Conservation (phyloP, 2,329 filamentous ascomycete species). For the Bretziella fagacearum region DNA sequence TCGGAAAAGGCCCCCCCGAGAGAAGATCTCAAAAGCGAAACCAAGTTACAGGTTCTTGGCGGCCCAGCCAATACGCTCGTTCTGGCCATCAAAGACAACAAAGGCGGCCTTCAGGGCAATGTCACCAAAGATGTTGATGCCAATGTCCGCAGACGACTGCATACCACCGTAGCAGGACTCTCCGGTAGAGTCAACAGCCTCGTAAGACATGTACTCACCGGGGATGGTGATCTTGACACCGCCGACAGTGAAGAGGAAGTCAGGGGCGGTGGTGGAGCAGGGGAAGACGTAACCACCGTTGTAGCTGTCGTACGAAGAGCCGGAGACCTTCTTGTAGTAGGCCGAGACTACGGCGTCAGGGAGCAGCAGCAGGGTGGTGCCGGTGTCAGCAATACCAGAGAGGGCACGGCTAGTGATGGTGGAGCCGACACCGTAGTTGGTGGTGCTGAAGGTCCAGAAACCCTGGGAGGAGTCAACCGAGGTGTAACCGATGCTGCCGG, state of each 20-base stretch:
- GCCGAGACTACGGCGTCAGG: constrained; percentile 32
- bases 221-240: constrained; percentile 40
- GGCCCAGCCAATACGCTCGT: constrained; percentile 19
- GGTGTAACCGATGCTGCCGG: constrained; percentile 40
- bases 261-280: constrained; percentile 29
- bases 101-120: constrained; percentile 46
- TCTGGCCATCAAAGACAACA: constrained; percentile 40
- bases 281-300: constrained; percentile 31
- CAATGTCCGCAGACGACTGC: constrained; percentile 30
- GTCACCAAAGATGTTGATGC: constrained; percentile 45
- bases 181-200: constrained; percentile 26
- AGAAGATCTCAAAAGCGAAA: background rate
- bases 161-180: constrained; percentile 51
- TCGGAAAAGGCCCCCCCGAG: background rate
- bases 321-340: constrained; percentile 32
- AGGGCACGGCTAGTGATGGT: background rate
- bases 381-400: constrained; percentile 33
- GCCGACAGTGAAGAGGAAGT: constrained; percentile 39
- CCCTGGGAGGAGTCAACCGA: constrained; percentile 41
- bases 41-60: constrained; percentile 2
- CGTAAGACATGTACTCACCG: constrained; percentile 37
- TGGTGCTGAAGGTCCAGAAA: constrained; percentile 42
- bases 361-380: constrained; percentile 46
- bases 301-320: constrained; percentile 25
- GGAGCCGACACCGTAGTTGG: constrained; percentile 19